Percentiles rank a stretch among this genome's conserved stretches.
Conservation (phyloP, 805 yeast genomes). For the Teunomyces kruisii region DNA sequence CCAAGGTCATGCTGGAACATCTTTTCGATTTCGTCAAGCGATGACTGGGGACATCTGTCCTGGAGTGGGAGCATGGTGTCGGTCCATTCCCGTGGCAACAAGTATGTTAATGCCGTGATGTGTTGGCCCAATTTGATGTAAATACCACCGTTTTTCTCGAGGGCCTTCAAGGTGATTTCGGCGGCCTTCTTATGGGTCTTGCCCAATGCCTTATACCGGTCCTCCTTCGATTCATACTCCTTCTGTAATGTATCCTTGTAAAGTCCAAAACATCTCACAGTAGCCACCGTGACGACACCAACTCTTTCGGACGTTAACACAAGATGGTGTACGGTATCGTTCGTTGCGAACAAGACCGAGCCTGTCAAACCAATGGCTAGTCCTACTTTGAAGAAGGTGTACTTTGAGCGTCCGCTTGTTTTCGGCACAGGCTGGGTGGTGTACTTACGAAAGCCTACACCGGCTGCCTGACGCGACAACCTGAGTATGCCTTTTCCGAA, state of each 20-base stretch:
- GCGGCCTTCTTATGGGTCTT: constrained; percentile 79
- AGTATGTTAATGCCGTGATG: constrained; percentile 84
- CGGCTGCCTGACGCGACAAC: neutral
- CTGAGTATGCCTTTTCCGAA: constrained; percentile 2
- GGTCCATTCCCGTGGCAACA: constrained; percentile 94
- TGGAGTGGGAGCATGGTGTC: constrained; percentile 90
- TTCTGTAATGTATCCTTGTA: constrained; percentile 59
- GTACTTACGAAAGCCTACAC: neutral
- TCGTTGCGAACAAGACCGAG: constrained; percentile 32
- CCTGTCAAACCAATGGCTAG: constrained; percentile 29
- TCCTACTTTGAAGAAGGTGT: constrained; percentile 20
- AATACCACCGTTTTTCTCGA: constrained; percentile 86
- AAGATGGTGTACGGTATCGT: constrained; percentile 36
- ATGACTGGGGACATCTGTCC: constrained; percentile 83
- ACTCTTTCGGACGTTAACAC: constrained; percentile 48
- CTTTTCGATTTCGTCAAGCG: constrained; percentile 61
- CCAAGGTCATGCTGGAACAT: constrained; percentile 75
- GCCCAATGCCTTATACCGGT: constrained; percentile 52
- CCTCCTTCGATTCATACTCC: constrained; percentile 41
- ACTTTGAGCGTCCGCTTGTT: constrained; percentile 3
- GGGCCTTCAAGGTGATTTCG: constrained; percentile 68
- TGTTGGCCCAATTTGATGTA: constrained; percentile 96
- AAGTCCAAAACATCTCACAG: constrained; percentile 66
- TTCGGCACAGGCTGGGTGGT: neutral
- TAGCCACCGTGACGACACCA: constrained; percentile 66